Evolutionary conservation across 768 basidiomycete genomes (phyloP).

Genomic region (Leccinum longicurvipes): DNA sequence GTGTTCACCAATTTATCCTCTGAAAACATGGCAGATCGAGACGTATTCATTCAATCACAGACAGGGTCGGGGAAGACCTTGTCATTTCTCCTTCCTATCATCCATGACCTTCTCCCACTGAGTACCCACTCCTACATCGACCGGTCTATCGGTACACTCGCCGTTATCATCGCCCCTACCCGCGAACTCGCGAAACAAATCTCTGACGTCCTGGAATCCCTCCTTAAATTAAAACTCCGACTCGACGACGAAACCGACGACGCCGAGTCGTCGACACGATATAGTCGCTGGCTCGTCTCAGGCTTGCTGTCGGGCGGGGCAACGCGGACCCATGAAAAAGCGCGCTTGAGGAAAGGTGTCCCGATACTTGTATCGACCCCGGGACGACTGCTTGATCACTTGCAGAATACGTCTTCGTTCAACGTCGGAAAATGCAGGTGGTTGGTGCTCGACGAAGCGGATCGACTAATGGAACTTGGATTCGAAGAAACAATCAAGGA

Average conservation of each 20-base stretch:
- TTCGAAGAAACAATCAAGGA: conserved; percentile 95
- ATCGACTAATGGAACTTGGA: conserved; percentile 95
- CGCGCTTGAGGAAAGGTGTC: conserved; percentile 87
- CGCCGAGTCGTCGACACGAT: conserved; percentile 38
- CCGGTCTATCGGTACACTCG: conserved; percentile 90
- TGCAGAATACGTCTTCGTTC: conserved; percentile 93
- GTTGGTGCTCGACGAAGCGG: conserved; percentile 96
- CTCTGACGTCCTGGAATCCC: conserved; percentile 83
- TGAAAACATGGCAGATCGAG: conserved; percentile 45
- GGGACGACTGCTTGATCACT: conserved; percentile 90
- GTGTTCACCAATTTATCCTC: conserved; percentile 51
- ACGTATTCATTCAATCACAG: conserved; percentile 93
- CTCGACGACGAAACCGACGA: conserved; percentile 52
- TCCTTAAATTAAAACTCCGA: conserved; percentile 74
- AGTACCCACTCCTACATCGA: conserved; percentile 91
- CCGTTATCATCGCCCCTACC: conserved; percentile 92
- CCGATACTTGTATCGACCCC: conserved; percentile 96
- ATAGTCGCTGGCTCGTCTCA: conserved; percentile 92
- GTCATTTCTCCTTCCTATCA: conserved; percentile 89
- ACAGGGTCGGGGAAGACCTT: conserved; percentile 97
- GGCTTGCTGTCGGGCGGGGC: conserved; percentile 93
- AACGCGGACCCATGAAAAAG: conserved; percentile 93
- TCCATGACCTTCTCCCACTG: conserved; percentile 90
- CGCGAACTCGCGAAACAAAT: conserved; percentile 97
- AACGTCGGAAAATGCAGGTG: conserved; percentile 92